These are phyloP conservation scores for Casuarina cunninghamiana DNA, from an alignment of 306 rosid genomes.

Conservation along the genomic window DNA sequence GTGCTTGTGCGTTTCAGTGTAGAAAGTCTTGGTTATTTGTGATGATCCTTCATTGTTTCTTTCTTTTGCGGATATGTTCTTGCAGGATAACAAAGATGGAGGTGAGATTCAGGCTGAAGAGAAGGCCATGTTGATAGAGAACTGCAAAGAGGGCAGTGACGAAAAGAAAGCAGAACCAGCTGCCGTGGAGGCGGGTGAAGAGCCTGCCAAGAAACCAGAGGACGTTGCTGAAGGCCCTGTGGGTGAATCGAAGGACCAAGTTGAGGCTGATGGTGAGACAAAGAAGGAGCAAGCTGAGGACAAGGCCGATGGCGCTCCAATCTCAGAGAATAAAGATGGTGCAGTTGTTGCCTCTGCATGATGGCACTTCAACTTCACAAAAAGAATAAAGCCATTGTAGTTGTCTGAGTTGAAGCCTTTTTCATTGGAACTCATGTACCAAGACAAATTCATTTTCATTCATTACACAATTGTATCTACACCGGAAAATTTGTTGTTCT, in stretches of 20 bases:
- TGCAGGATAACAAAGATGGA: slow-evolving; percentile 30
- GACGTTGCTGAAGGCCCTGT: slow-evolving; percentile 17
- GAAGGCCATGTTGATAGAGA: slow-evolving; percentile 38
- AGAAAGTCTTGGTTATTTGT: not conserved
- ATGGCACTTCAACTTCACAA: not conserved
- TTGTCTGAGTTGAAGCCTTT: not conserved
- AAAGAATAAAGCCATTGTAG: not conserved
- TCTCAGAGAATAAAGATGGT: slow-evolving; percentile 24
- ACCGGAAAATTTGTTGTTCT: not conserved
- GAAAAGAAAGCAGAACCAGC: not conserved
- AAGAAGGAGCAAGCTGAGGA: slow-evolving; percentile 23
- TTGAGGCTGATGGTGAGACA: slow-evolving; percentile 25
- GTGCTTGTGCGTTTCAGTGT: not conserved
- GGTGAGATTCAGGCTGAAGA: slow-evolving; percentile 39
- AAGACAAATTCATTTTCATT: not conserved
- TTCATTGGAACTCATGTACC: slow-evolving; percentile 10
- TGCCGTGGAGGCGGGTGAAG: slow-evolving; percentile 8
- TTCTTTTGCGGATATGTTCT: not conserved
- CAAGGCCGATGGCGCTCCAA: slow-evolving; percentile 5
- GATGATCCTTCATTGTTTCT: not conserved
- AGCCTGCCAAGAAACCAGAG: slow-evolving; percentile 11
- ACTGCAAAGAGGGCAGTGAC: slow-evolving; percentile 21
- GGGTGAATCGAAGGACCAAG: slow-evolving; percentile 10
- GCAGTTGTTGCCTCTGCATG: slow-evolving; percentile 31
- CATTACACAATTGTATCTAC: not conserved